Percentiles rank a stretch among this genome's conserved stretches.
phyloP scores from a whole-genome alignment of 495 filamentous ascomycete genomes.

The Lasiosphaeria ovina region DNA sequence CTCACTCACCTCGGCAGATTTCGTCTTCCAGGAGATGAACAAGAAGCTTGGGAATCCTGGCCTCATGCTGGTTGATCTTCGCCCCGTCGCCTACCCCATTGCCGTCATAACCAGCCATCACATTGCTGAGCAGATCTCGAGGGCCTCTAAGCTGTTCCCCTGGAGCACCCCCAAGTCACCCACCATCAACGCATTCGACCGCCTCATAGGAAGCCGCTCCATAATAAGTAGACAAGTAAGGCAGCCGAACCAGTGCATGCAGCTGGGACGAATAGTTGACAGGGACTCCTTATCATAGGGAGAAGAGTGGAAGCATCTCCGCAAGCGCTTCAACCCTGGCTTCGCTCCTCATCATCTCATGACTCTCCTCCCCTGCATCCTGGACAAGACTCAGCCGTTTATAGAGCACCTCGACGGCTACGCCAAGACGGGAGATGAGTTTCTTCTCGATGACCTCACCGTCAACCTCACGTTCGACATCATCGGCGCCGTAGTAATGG shows the following conservation, averaged over 20 bases:
- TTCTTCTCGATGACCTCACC: constrained; percentile 23
- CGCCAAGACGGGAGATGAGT: constrained; percentile 26
- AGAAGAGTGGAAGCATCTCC: constrained; percentile 39
- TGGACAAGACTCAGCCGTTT: constrained; percentile 39
- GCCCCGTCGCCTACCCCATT: constrained; percentile 34
- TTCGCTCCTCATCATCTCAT: constrained; percentile 44
- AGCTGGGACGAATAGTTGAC: not conserved
- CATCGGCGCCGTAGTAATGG: constrained; percentile 40
- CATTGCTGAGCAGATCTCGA: constrained; percentile 43
- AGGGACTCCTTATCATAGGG: constrained; percentile 11
- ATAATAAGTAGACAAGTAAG: constrained; percentile 35
- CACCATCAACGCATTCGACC: constrained; percentile 24
- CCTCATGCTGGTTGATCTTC: constrained; percentile 35
- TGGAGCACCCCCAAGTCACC: constrained; percentile 47
- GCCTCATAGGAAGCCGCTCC: constrained; percentile 38
- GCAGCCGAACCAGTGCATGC: not conserved
- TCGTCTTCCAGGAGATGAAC: constrained; percentile 21
- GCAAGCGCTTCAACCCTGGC: constrained; percentile 43
- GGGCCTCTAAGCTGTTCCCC: constrained; percentile 35
- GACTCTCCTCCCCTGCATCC: constrained; percentile 37
- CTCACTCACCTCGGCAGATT: constrained; percentile 15
- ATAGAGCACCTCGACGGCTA: constrained; percentile 27
- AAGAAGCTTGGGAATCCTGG: constrained; percentile 27
- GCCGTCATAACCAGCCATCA: constrained; percentile 44
- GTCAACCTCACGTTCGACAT: constrained; percentile 41